Evolutionary conservation across 306 rosid species (phyloP), one percentile per base, ranked within the genome.

Genomic region (Castanospermum australe): DNA sequence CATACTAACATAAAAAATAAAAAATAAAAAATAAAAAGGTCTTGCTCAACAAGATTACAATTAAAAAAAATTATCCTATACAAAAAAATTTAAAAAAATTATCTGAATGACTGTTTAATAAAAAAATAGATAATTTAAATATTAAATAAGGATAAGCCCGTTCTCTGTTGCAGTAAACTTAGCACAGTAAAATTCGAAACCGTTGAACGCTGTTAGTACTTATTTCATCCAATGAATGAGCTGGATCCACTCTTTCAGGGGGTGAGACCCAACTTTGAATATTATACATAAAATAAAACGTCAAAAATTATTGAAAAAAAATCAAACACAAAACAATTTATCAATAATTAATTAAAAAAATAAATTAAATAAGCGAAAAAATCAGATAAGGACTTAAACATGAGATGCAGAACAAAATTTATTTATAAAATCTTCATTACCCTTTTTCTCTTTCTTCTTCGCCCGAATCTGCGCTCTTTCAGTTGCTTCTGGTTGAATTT

Each of bases 161-260:
- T 47, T 4, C 5, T 20, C 54, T 18, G 8, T 5, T 42, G 22
- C 3, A 1, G 57, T 51, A 39, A 77, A 0, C 45, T 8, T 6
- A 65, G 38, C 21, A 44, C 73, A 5, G 78, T 67, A 36, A 68
- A 81, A 59, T 33, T n/a, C 0, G 1, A 66, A 66, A 35, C 14
- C 8, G 2, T 8, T 0, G 41, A 8, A 30, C 64, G n/a, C n/a
- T n/a, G n/a, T n/a, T n/a, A n/a, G n/a, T n/a, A n/a, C n/a, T n/a
- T n/a, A n/a, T n/a, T n/a, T 91, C 83, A 80, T 86, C 74, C 63
- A 28, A 67, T 66, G 72, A 48, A 73, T 90, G 93, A 92, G 98
- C 97, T 94, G 98, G 92, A 92, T 89, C 98, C 98, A 89, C 89
- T 81, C 93, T 89, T 85, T 73, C 78, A 85, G 84, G 85, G 71